These are phyloP conservation scores for Botrytis porri DNA, from an alignment of 2,329 filamentous ascomycete genomes.

Conservation along the genomic window DNA sequence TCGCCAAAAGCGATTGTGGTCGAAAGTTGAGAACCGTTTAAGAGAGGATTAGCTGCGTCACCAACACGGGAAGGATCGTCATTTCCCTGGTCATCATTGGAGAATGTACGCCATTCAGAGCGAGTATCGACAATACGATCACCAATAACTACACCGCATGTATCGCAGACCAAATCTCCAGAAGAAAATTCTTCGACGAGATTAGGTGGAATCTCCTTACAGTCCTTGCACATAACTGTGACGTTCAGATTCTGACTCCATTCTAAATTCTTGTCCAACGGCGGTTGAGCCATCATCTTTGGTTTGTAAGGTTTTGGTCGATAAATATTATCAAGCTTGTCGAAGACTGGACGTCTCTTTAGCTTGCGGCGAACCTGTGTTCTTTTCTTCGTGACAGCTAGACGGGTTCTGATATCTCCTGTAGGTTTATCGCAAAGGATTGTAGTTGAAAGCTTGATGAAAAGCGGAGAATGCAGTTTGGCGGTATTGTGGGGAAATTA, in stretches of 20 bases:
- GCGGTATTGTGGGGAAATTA: slow-evolving; percentile 42
- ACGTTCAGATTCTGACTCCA: slow-evolving; percentile 75
- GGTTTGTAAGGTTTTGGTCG: slow-evolving; percentile 42
- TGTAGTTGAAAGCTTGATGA: slow-evolving; percentile 54
- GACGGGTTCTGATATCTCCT: slow-evolving; percentile 34
- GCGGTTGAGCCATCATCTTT: slow-evolving; percentile 47
- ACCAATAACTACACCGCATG: slow-evolving; percentile 86
- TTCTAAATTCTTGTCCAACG: slow-evolving; percentile 29
- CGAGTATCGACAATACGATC: slow-evolving; percentile 92
- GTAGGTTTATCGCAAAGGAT: slow-evolving; percentile 42
- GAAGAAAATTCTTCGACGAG: slow-evolving; percentile 89
- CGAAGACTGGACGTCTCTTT: slow-evolving; percentile 42
- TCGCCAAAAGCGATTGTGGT: slow-evolving; percentile 85
- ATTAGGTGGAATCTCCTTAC: slow-evolving; percentile 87
- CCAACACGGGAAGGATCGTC: slow-evolving; percentile 98
- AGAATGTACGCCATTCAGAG: slow-evolving; percentile 98
- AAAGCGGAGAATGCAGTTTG: slow-evolving; percentile 71
- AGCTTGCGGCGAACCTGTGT: slow-evolving; percentile 40
- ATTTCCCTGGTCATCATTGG: slow-evolving; percentile 94
- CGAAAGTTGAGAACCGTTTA: slow-evolving; percentile 85
- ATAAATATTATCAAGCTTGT: slow-evolving; percentile 46
- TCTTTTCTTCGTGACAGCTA: slow-evolving; percentile 37
- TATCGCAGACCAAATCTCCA: slow-evolving; percentile 88
- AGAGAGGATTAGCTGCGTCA: slow-evolving; percentile 83
- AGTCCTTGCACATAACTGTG: slow-evolving; percentile 83